Evolutionary conservation across 306 rosid species (phyloP), one percentile per base, ranked within the genome.

Genomic region (Albizia julibrissin): DNA sequence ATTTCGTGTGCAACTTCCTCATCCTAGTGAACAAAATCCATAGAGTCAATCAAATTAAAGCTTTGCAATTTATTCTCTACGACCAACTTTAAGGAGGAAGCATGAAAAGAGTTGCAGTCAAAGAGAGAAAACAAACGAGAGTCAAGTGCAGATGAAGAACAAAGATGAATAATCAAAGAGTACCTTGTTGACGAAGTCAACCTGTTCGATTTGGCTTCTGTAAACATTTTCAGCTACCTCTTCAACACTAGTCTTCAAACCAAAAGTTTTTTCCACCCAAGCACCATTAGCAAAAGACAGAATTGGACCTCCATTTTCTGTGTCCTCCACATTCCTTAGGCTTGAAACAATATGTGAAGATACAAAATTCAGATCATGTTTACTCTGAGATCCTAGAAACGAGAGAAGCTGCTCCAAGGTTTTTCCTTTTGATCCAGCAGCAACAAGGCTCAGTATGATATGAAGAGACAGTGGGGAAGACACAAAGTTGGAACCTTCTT

Each of bases 211-310:
- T 67, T 78, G 64, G 47, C 62, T 69, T 33, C 16, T 46, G 65
- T 66, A 78, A 47, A 66, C 64, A 46, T 78, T 14, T 27, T 33
- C 49, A 3, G 15, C 50, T 3, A n/a, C 7, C 24, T 24, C 75
- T 67, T 78, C 75, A 78, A 68, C 67, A 11, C 34, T 24, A 3
- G 67, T 15, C 66, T 67, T 78, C 75, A 78, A 68, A 50, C 75
- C 49, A 34, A 78, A 78, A 21, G 11, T 33, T 67, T 68, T 61
- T 1, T 67, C 75, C 31, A 78, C 75, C 82, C 82, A 78, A 67
- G 39, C 33, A 2, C 82, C 67, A 13, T 78, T 79, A 61, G 8
- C 4, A 8, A 76, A 76, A 11, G 70, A 62, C 71, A 76, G 13
- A 0, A 8, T 26, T 3, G 72, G 72, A 3, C 72, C 80, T 14